phyloP scores from a whole-genome alignment of 75 land plant genomes.

The Gnetum montanum region DNA sequence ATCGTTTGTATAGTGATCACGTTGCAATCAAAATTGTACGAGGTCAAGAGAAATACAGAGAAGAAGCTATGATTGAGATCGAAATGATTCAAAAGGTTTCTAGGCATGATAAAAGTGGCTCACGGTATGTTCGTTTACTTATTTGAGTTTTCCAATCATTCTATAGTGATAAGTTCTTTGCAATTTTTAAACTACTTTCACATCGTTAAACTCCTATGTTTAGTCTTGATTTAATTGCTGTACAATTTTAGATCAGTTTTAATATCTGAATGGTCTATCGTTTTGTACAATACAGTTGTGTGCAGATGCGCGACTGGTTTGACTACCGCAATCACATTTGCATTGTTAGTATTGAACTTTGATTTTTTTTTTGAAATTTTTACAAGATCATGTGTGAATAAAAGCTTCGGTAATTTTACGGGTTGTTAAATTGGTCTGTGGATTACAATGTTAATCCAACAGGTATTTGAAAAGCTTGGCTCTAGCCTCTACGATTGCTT shows the following conservation, averaged over 20 bases:
- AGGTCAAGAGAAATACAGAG: constrained; percentile 61
- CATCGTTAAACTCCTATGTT: neutral
- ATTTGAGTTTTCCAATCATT: neutral
- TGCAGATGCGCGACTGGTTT: constrained; percentile 53
- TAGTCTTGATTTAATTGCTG: neutral
- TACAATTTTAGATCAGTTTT: neutral
- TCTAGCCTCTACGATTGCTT: constrained; percentile 93
- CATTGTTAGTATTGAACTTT: constrained; percentile 37
- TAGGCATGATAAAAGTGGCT: constrained; percentile 46
- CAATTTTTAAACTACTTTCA: neutral
- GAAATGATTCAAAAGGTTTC: constrained; percentile 59
- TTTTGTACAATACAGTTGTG: constrained; percentile 35
- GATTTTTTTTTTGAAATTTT: constrained; percentile 12
- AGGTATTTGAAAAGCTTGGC: constrained; percentile 95
- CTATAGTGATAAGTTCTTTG: neutral
- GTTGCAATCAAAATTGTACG: constrained; percentile 81
- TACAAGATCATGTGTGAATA: too few species aligned
- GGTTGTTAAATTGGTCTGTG: constrained; percentile 26
- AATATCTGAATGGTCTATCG: constrained; percentile 2
- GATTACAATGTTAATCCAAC: too few species aligned
- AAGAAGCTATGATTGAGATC: constrained; percentile 89
- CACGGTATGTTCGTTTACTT: constrained; percentile 34
- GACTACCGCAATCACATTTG: constrained; percentile 61
- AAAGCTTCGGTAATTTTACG: too few species aligned
- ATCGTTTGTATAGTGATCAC: constrained; percentile 40